Conservation (phyloP, 257 asterid species). For the Avicennia marina region DNA sequence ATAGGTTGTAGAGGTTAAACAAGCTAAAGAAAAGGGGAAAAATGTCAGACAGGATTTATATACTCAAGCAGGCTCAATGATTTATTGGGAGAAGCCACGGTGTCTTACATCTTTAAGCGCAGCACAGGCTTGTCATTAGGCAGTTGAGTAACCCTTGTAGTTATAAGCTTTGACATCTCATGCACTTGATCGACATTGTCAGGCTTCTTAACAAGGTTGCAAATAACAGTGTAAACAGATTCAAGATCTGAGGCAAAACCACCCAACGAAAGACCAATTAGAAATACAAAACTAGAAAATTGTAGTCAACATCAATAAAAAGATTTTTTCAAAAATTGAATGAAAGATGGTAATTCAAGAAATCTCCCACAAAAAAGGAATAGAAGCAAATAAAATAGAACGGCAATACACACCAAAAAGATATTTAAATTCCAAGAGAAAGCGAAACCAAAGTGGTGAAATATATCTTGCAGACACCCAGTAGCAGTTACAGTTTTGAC, state of each 20-base stretch:
- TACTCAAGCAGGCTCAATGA: not conserved
- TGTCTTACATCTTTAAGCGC: slow-evolving; percentile 77
- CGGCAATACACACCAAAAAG: too few relatives aligned
- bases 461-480: too few relatives aligned
- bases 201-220: slow-evolving; percentile 84
- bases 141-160: slow-evolving; percentile 67
- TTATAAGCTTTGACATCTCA: slow-evolving; percentile 74
- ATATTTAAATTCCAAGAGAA: too few relatives aligned
- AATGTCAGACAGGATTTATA: slow-evolving; percentile 11
- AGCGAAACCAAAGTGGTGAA: too few relatives aligned
- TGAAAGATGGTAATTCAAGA: too few relatives aligned
- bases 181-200: slow-evolving; percentile 70
- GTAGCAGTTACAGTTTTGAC: too few relatives aligned
- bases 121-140: slow-evolving; percentile 79
- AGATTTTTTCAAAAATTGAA: too few relatives aligned
- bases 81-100: not conserved
- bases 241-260: slow-evolving; percentile 63
- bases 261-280: not conserved
- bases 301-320: too few relatives aligned
- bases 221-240: slow-evolving; percentile 74
- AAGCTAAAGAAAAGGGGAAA: slow-evolving; percentile 43
- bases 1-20: slow-evolving; percentile 82
- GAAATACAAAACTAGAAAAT: too few relatives aligned
- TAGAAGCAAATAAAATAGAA: too few relatives aligned
- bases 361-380: too few relatives aligned